Conservation (phyloP, 805 yeast species). For the Pichia membranifaciens region DNA sequence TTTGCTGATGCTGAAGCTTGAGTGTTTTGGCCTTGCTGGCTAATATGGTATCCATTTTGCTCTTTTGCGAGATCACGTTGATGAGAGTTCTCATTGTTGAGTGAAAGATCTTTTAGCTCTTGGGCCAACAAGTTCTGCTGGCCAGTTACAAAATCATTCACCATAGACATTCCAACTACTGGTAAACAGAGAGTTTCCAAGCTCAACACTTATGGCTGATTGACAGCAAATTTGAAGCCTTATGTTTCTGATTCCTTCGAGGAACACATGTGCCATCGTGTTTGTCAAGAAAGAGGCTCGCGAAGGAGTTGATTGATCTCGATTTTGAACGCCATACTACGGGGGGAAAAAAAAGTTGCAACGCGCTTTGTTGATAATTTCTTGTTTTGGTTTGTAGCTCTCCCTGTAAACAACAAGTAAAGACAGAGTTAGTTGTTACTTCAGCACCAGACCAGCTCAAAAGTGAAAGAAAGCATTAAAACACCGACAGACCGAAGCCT, state of each 20-base stretch:
- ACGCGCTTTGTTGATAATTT: background rate
- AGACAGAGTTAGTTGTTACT: too few species aligned
- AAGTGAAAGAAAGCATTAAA: too few species aligned
- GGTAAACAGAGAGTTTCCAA: too few species aligned
- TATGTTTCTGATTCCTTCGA: conserved; percentile 3
- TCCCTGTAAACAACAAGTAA: too few species aligned
- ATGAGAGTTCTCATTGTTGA: background rate
- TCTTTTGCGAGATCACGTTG: too few species aligned
- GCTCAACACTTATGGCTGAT: too few species aligned
- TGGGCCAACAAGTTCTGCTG: conserved; percentile 13
- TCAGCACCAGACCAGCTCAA: too few species aligned
- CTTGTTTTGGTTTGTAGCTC: too few species aligned
- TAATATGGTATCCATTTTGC: background rate
- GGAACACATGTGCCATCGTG: conserved; percentile 1
- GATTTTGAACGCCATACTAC: background rate
- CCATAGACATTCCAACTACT: conserved; percentile 1
- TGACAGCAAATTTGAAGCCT: background rate
- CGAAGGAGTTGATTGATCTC: too few species aligned
- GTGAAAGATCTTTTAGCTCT: conserved; percentile 15
- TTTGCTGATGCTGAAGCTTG: conserved; percentile 8
- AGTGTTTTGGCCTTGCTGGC: background rate
- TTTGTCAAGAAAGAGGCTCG: background rate
- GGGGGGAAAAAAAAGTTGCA: background rate
- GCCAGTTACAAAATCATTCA: conserved; percentile 4
- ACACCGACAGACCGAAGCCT: too few species aligned